These are phyloP conservation scores for Lactarius akahatsu DNA, from an alignment of 768 basidiomycete genomes.

Conservation along the genomic window DNA sequence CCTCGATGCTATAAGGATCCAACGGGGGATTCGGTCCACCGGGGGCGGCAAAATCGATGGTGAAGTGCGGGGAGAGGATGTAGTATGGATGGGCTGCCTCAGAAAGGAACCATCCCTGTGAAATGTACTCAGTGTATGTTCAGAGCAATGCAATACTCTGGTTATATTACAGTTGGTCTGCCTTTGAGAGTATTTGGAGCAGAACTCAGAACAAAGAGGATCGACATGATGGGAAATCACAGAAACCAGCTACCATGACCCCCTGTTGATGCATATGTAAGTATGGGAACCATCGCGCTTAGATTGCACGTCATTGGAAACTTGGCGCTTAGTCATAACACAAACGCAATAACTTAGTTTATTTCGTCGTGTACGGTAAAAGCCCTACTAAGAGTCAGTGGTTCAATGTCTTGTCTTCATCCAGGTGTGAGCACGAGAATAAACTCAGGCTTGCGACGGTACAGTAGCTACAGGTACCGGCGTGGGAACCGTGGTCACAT, in stretches of 20 bases:
- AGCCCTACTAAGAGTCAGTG: not conserved
- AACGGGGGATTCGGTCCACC: slow-evolving; percentile 65
- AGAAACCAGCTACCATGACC: not conserved
- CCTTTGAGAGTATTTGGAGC: slow-evolving; percentile 55
- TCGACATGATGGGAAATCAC: slow-evolving; percentile 20
- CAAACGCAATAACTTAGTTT: no score
- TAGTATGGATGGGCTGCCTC: slow-evolving; percentile 47
- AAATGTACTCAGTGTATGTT: slow-evolving; percentile 5
- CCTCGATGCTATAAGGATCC: slow-evolving; percentile 56
- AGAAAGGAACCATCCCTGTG: slow-evolving; percentile 76
- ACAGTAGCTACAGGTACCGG: not conserved
- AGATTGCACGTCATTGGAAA: not conserved
- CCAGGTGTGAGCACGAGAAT: no score
- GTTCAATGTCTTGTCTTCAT: not conserved
- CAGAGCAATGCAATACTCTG: not conserved
- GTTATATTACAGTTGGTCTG: slow-evolving; percentile 44
- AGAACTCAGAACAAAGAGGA: slow-evolving; percentile 79
- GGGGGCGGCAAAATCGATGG: slow-evolving; percentile 47
- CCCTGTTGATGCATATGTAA: no score
- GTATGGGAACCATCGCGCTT: no score
- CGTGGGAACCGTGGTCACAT: slow-evolving; percentile 1
- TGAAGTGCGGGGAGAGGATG: slow-evolving; percentile 39
- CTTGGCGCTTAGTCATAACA: no score
- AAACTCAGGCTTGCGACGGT: not conserved
- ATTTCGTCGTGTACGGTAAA: no score